phyloP scores from a whole-genome alignment of 192 early-diverging fungal genomes.

The Backusella sp. region DNA sequence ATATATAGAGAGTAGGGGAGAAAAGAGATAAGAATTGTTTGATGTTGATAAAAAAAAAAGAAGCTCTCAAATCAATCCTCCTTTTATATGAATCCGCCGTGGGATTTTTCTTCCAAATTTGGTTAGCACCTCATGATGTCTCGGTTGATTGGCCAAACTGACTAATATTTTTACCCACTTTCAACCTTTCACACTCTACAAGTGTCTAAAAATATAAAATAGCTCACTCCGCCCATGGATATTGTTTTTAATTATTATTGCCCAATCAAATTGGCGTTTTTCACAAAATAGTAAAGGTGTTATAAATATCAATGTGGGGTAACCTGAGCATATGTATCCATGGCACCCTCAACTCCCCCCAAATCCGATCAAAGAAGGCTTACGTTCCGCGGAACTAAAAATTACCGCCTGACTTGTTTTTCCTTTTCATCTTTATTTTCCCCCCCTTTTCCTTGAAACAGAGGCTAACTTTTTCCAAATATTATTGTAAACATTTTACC shows the following conservation, averaged over 20 bases:
- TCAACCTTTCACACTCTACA: background rate
- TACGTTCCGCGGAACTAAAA: constrained; percentile 2
- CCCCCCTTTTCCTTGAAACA: constrained; percentile 10
- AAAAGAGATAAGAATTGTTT: background rate
- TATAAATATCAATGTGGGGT: background rate
- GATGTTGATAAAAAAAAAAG: background rate
- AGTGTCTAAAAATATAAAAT: constrained; percentile 6
- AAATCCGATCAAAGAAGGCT: background rate
- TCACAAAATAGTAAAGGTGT: background rate
- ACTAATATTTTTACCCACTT: background rate
- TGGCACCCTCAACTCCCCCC: background rate
- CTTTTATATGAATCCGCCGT: constrained; percentile 3
- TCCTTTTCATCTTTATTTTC: constrained; percentile 3
- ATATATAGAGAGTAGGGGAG: background rate
- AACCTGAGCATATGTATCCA: background rate
- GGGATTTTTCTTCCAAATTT: background rate
- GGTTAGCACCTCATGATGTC: background rate
- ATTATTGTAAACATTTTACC: background rate
- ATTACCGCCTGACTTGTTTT: constrained; percentile 4
- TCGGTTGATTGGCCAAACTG: background rate
- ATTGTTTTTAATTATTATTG: background rate
- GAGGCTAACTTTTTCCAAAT: background rate
- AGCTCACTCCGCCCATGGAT: background rate
- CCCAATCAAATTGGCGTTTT: background rate
- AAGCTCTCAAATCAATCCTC: background rate